Conservation (phyloP, 2,329 filamentous ascomycete species). For the Phoma sp. region DNA sequence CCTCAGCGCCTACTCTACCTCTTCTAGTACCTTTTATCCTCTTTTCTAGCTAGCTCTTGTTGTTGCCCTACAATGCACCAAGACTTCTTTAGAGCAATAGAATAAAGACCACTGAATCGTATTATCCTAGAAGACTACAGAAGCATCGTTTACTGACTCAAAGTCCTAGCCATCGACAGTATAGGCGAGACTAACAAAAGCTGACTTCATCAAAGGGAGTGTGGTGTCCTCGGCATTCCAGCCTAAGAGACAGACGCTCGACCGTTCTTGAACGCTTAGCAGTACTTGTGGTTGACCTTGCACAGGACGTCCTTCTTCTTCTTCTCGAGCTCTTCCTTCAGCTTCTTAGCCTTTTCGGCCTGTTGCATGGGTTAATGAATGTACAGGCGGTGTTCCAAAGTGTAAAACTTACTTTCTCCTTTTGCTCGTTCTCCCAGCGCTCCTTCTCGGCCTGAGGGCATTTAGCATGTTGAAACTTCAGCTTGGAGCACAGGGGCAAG, state of each 20-base stretch:
- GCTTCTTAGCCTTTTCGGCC: not conserved
- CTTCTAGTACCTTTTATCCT: too few relatives aligned
- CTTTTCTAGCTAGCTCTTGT: too few relatives aligned
- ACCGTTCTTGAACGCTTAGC: not conserved
- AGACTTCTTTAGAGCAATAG: too few relatives aligned
- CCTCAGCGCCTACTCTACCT: too few relatives aligned
- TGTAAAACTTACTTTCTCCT: not conserved
- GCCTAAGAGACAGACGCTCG: not conserved
- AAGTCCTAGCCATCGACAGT: not conserved
- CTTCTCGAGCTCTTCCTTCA: not conserved
- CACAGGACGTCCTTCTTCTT: not conserved
- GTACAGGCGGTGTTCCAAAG: not conserved
- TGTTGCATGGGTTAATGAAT: not conserved
- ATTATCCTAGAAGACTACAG: too few relatives aligned
- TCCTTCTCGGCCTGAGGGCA: not conserved
- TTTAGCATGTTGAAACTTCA: not conserved
- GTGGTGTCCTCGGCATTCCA: not conserved
- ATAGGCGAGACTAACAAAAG: not conserved
- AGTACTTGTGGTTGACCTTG: not conserved
- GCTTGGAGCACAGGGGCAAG: not conserved
- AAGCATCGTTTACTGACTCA: too few relatives aligned
- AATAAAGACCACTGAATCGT: too few relatives aligned
- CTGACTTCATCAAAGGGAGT: not conserved
- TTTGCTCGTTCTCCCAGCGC: not conserved
- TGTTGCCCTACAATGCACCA: too few relatives aligned